These are phyloP conservation scores for Anisodus tanguticus DNA, from an alignment of 257 asterid species.

Conservation along the genomic window DNA sequence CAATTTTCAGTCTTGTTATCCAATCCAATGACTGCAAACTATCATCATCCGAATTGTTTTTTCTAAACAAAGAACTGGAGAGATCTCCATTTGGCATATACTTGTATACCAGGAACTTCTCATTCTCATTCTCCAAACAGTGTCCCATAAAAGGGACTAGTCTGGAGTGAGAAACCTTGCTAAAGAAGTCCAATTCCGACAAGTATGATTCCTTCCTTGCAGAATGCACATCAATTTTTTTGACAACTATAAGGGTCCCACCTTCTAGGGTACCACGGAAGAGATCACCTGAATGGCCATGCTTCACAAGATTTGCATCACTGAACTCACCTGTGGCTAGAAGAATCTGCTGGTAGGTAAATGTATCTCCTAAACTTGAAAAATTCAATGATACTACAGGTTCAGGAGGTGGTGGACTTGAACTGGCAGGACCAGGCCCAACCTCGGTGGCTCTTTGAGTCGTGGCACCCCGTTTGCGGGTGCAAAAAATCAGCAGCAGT, in stretches of 20 bases:
- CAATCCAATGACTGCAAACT: conserved; percentile 88
- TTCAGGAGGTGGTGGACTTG: conserved; percentile 53
- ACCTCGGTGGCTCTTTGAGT: conserved; percentile 64
- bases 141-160: conserved; percentile 86
- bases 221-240: conserved; percentile 60
- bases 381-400: conserved; percentile 53
- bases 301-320: conserved; percentile 64
- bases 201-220: conserved; percentile 63
- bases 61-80: conserved; percentile 81
- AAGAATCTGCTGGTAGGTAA: conserved; percentile 83
- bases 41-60: conserved; percentile 55
- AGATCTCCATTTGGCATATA: conserved; percentile 85
- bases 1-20: conserved; percentile 93
- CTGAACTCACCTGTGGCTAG: conserved; percentile 69
- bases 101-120: conserved; percentile 81
- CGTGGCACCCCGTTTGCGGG: conserved; percentile 57
- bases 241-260: conserved; percentile 69
- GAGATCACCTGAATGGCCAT: conserved; percentile 86
- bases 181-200: conserved; percentile 70
- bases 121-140: conserved; percentile 86
- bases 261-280: conserved; percentile 80
- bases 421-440: conserved; percentile 69
- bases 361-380: conserved; percentile 69
- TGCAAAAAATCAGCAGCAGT: conserved; percentile 53
- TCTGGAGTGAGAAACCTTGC: conserved; percentile 75